Conservation (phyloP, 305 asterid genomes). For the Fraxinus velutina region DNA sequence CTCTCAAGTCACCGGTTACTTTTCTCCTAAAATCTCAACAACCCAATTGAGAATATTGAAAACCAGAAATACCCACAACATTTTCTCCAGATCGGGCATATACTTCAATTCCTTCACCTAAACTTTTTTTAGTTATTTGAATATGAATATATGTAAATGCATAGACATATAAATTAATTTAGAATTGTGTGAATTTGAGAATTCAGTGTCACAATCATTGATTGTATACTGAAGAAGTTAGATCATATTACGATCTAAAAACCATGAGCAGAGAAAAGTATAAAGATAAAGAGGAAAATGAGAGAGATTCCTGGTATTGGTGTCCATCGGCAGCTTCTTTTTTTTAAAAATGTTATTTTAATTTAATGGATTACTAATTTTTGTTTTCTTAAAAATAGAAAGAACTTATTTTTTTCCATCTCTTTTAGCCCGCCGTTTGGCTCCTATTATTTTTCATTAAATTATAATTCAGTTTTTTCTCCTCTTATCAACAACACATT, state of each 20-base stretch:
- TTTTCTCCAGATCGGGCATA: not conserved
- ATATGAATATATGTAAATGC: not conserved
- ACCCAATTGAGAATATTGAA: conserved; percentile 17
- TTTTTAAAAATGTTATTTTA: not conserved
- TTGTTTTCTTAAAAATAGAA: not conserved
- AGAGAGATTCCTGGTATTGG: not conserved
- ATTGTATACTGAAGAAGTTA: not conserved
- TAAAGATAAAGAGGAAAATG: not conserved
- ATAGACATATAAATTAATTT: not conserved
- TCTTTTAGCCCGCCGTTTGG: not conserved
- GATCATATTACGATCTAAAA: not conserved
- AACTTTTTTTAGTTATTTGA: not conserved
- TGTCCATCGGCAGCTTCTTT: not conserved
- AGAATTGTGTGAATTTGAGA: not conserved
- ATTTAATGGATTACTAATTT: not conserved
- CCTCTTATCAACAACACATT: not conserved
- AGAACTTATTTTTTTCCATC: not conserved
- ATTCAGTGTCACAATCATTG: not conserved
- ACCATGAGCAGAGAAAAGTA: not conserved
- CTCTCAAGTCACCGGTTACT: conserved; percentile 29
- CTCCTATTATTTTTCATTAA: too few relatives aligned
- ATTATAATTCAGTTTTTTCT: too few relatives aligned
- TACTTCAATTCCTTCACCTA: not conserved
- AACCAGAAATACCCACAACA: conserved; percentile 11
- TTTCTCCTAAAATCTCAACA: conserved; percentile 32